Base-by-base conservation (phyloP, 176 grass and related monocot species). In the Juncus inflexus region DNA sequence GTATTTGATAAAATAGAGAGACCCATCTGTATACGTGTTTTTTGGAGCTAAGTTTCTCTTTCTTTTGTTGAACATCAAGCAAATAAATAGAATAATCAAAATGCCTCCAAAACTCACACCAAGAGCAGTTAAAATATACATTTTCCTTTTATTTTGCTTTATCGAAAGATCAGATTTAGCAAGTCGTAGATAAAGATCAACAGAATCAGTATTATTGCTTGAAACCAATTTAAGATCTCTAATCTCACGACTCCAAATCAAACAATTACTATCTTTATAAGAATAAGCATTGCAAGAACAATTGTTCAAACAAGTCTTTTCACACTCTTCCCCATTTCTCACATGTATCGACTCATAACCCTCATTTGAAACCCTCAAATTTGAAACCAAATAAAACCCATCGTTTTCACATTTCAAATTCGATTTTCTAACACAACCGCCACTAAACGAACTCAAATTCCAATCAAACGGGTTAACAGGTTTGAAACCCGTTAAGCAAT, bases 231-330 rank as follows among this genome's bases (percentile, higher is more conserved):
- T 60, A 1, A 70, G 52, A 56, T 80, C 57, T 1, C 51, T 62
- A 2, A 80, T 76, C 3, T 60, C 82, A 28, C 12, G 63, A 10
- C 6, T n/a, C 62, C 69, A 80, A 36, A 79, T 42, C 7, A 61
- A 9, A 72, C 82, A 79, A 28, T 39, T 12, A 47, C 12, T 67
- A 51, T 35, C 42, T 0, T 3, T 2, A 55, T 79, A 79, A 0
- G 71, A 69, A 11, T 80, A 84, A 2, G 64, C 82, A 2, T 43
- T 84, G 58, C 82, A 84, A 7, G 76, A 64, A 42, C 70, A 84
- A 52, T 84, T 84, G 42, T 59, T 80, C 52, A 86, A 60, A 73
- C 79, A 90, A 67, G 79, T 73, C 6, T 13, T 28, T 40, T 76
- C 53, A 2, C 87, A 86, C 3, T 60, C 62, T 37, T 67, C 3